Base-by-base conservation (phyloP, 371 early-diverging fungal species). In the Haplosporangium sp. region DNA sequence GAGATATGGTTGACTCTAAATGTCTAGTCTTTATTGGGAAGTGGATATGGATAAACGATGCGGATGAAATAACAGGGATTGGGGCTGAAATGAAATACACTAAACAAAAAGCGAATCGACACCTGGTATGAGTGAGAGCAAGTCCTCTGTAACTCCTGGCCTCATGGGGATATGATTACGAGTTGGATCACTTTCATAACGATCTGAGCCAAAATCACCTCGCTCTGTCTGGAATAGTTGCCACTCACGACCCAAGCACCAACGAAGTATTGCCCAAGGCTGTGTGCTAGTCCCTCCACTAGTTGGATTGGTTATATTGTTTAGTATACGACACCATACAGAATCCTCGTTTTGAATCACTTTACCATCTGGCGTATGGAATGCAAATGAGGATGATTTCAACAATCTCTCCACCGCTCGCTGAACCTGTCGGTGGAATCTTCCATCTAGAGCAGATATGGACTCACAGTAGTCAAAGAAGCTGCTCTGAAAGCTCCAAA, bases 391-490 rank as follows among this genome's bases (percentile, higher is more conserved):
- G 0, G 74, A 64, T 13, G 63, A 44, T 52, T 55, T 59, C 19
- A 69, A 61, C 3, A 74, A 44, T 15, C n/a, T 56, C 0, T 44
- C 52, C 1, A 74, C 11, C 10, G 50, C 60, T 44, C 65, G 56
- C 5, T 50, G 71, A 0, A 76, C 76, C 58, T 76, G 70, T 17
- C 71, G 70, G 27, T 69, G 66, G 17, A 76, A 50, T 39, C 76
- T 60, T 5, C 67, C 37, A 47, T 70, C 69, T n/a, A 76, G 20
- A 3, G 47, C 55, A 9, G 76, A 65, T 11, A 70, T 47, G 2
- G 62, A 37, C 34, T 52, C 37, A 39, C 66, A 62, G 40, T 45
- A 76, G 15, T 63, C 67, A 19, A 76, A 52, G 42, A 69, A 69
- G 2, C 67, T 61, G n/a, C 66, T 62, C 50, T 57, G 63, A 13